A percentile compares a stretch with the other conserved stretches of the same genome.
These are phyloP conservation scores for Botrytis cinerea DNA, from an alignment of 2,329 filamentous ascomycete species.

Conservation along the genomic window DNA sequence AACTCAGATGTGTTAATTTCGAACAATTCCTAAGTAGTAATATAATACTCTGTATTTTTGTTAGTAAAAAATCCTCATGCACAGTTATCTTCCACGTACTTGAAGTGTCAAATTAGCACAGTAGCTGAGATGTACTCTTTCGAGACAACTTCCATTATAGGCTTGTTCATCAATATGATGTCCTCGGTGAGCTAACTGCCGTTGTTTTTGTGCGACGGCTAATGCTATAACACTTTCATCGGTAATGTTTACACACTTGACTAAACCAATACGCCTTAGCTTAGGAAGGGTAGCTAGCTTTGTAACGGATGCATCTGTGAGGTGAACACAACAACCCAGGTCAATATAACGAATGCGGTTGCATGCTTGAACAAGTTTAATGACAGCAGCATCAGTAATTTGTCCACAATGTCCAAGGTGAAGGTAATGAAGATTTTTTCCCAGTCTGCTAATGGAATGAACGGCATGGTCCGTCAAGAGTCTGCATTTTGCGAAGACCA, in stretches of 20 bases:
- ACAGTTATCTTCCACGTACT: constrained; percentile 52
- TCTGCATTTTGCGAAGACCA: constrained; percentile 92
- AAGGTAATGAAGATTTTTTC: constrained; percentile 96
- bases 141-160: constrained; percentile 53
- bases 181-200: constrained; percentile 2
- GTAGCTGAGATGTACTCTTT: constrained; percentile 95
- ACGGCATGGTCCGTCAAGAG: constrained; percentile 90
- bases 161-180: constrained; percentile 13
- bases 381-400: constrained; percentile 87
- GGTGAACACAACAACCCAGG: constrained; percentile 85
- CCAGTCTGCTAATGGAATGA: constrained; percentile 80
- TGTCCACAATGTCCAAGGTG: constrained; percentile 91
- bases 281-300: constrained; percentile 87
- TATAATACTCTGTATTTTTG: constrained; percentile 72
- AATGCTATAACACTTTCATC: constrained; percentile 85
- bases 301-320: constrained; percentile 85
- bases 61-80: constrained; percentile 39
- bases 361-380: constrained; percentile 78
- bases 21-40: constrained; percentile 87
- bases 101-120: constrained; percentile 81
- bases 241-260: constrained; percentile 90
- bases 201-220: constrained; percentile 52
- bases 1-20: constrained; percentile 86
- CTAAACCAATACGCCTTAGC: constrained; percentile 88
- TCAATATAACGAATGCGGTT: constrained; percentile 97